Conservation (phyloP, 2,329 filamentous ascomycete genomes). For the Penicillium nordicum region DNA sequence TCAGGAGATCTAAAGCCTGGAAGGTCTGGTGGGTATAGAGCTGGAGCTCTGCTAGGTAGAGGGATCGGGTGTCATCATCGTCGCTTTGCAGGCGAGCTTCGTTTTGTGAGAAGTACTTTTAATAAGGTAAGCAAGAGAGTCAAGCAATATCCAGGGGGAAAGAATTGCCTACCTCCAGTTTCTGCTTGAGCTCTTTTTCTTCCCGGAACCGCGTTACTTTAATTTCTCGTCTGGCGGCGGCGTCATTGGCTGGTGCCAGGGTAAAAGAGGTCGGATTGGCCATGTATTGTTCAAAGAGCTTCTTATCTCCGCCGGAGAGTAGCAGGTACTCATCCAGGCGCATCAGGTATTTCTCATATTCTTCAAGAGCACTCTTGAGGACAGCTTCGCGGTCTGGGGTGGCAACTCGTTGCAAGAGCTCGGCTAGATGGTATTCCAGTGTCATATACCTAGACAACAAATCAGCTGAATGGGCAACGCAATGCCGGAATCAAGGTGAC, state of each 20-base stretch:
- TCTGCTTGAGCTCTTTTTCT: conserved; percentile 80
- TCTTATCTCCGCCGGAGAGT: conserved; percentile 61
- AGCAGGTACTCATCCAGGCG: conserved; percentile 76
- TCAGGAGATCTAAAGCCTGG: conserved; percentile 80
- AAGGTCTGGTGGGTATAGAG: conserved; percentile 77
- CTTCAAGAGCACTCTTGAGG: conserved; percentile 61
- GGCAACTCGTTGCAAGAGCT: conserved; percentile 66
- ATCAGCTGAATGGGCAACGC: conserved; percentile 19
- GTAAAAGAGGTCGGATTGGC: conserved; percentile 71
- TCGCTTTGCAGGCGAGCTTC: conserved; percentile 65
- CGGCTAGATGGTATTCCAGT: conserved; percentile 73
- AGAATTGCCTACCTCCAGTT: conserved; percentile 60
- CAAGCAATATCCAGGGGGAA: conserved; percentile 12
- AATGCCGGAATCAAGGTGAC: neutral
- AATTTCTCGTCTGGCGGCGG: conserved; percentile 68
- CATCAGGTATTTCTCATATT: conserved; percentile 76
- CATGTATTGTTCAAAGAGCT: conserved; percentile 68
- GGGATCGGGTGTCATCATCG: conserved; percentile 75
- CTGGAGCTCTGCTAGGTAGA: conserved; percentile 72
- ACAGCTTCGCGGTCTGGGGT: conserved; percentile 62
- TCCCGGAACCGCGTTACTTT: conserved; percentile 84
- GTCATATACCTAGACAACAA: conserved; percentile 61
- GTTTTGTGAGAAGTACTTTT: conserved; percentile 58
- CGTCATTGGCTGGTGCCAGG: conserved; percentile 63
- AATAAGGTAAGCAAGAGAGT: conserved; percentile 32